Evolutionary conservation across 108 stramenopile genomes (phyloP).

Genomic region (Heterococcus sp.): DNA sequence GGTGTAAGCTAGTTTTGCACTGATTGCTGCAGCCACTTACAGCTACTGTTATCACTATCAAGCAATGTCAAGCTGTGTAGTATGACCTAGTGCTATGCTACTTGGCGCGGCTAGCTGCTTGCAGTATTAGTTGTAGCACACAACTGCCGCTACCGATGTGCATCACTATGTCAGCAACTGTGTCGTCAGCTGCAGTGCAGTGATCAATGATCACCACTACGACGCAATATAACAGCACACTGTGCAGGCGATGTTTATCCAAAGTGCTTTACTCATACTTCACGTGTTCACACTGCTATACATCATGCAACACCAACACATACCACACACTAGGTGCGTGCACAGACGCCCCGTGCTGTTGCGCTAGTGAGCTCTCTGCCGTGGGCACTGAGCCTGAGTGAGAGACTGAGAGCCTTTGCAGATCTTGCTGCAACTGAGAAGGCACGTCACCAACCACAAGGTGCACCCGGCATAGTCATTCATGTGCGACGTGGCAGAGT

Average conservation of each 20-base stretch:
- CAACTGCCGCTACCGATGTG: too few species aligned
- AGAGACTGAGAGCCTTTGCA: conserved; percentile 23
- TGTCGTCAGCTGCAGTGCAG: too few species aligned
- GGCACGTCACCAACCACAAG: conserved; percentile 17
- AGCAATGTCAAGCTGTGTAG: too few species aligned
- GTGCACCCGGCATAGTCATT: conserved; percentile 6
- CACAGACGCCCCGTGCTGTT: conserved; percentile 4
- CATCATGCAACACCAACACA: not conserved
- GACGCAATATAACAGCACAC: too few species aligned
- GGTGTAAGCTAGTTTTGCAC: too few species aligned
- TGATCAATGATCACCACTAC: too few species aligned
- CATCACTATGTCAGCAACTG: too few species aligned
- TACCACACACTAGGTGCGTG: not conserved
- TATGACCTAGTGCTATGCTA: too few species aligned
- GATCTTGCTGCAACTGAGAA: conserved; percentile 10
- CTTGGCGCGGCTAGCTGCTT: too few species aligned
- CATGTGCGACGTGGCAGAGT: not conserved
- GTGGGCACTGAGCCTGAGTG: conserved; percentile 19
- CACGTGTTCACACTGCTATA: not conserved
- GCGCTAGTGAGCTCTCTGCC: conserved; percentile 22
- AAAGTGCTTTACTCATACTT: not conserved
- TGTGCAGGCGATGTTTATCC: too few species aligned
- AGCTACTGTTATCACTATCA: too few species aligned
- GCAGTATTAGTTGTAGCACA: not conserved
- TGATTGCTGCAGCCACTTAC: too few species aligned